These are phyloP conservation scores for Ophiognomonia clavigignenti-juglandacearum DNA, from an alignment of 2,329 filamentous ascomycete genomes.

Conservation along the genomic window DNA sequence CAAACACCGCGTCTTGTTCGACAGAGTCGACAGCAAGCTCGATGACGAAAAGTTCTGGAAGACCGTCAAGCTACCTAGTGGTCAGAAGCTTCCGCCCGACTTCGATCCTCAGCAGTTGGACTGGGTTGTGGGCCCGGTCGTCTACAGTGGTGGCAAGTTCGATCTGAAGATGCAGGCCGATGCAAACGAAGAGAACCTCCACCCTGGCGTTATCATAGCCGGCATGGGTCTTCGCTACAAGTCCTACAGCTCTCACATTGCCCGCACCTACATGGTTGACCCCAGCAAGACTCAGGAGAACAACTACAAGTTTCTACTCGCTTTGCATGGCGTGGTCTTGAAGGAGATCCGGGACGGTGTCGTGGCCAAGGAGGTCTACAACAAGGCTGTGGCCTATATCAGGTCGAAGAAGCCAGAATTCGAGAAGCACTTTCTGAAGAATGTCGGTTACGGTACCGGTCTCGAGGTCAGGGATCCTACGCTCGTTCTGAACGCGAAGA, in stretches of 20 bases:
- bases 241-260: slow-evolving; percentile 89
- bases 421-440: slow-evolving; percentile 92
- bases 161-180: slow-evolving; percentile 78
- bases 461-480: slow-evolving; percentile 85
- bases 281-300: slow-evolving; percentile 94
- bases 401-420: slow-evolving; percentile 90
- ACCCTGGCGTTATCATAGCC: slow-evolving; percentile 89
- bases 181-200: slow-evolving; percentile 75
- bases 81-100: slow-evolving; percentile 74
- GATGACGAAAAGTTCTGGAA: slow-evolving; percentile 95
- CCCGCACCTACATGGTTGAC: slow-evolving; percentile 91
- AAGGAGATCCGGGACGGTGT: slow-evolving; percentile 87
- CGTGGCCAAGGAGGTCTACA: slow-evolving; percentile 83
- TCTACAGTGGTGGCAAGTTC: slow-evolving; percentile 94
- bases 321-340: slow-evolving; percentile 82
- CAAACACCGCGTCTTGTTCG: slow-evolving; percentile 79
- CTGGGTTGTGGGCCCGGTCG: slow-evolving; percentile 85
- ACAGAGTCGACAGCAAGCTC: slow-evolving; percentile 85
- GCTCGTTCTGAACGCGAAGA: slow-evolving; percentile 83
- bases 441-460: slow-evolving; percentile 85
- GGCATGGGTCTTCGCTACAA: slow-evolving; percentile 91
- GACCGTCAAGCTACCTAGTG: slow-evolving; percentile 63
- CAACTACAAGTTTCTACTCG: slow-evolving; percentile 84
- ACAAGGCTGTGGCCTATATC: slow-evolving; percentile 75
- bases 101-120: slow-evolving; percentile 88